Evolutionary conservation across 129 eudicot genomes (phyloP), one percentile per base, ranked within the genome.

Genomic region (Artemisia annua): DNA sequence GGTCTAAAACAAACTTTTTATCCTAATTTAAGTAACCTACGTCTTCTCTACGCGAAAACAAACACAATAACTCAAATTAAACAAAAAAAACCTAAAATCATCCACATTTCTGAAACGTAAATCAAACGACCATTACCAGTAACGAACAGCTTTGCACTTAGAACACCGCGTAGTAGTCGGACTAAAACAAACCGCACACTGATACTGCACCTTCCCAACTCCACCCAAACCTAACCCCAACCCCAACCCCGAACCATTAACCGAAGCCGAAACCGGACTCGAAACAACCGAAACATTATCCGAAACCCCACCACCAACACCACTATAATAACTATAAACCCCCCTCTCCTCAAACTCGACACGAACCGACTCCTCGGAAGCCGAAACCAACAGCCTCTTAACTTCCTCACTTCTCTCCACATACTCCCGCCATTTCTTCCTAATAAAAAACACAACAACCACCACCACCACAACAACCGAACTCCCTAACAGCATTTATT

Each of bases 391-490:
- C 32, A 80, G 83, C 85, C 92, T 54, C 70, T 17, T 79, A 77
- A 91, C 74, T 85, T 91, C 96, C 83, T 88, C 92, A 82, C 78
- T 74, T 85, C 92, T 83, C 43, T 80, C 92, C 73, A 69, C 85
- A 58, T 76, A 69, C 7, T 71, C 70, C 73, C 88, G 77, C 96
- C 96, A 91, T 88, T 86, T 84, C 68, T 85, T 77, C 43, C 90
- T 80, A 43, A 86, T 62, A 32, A 91, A 48, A 14, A 86, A 53
- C 59, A 84, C 71, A 55, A 82, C 61, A 30, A 82, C 75, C 57
- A 81, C 72, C 8, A 77, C 73, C 79, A 70, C 78, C 35, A 85
- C 19, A 30, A 72, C 83, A 69, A 78, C 77, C 70, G 51, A 77
- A 43, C 66, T 76, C 54, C 65, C 69, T 65, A 62, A 52, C 57